Conservation (phyloP, 2,329 filamentous ascomycete species). For the Aureobasidium sp. region DNA sequence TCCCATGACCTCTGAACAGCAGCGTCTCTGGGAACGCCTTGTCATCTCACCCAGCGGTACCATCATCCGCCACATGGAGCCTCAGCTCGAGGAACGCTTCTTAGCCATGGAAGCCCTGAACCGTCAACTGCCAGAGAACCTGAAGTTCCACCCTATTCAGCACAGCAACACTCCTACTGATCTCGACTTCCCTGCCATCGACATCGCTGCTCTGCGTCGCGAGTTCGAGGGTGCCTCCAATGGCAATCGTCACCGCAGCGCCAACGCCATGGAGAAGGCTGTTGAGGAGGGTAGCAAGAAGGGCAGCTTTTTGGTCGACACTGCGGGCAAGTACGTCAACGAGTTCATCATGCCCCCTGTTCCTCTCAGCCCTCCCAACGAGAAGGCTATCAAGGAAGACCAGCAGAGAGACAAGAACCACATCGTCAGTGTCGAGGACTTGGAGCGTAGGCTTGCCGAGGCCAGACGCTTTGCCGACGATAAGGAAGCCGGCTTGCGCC, state of each 20-base stretch:
- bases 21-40: constrained; percentile 47
- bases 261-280: constrained; percentile 33
- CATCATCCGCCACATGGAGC: constrained; percentile 63
- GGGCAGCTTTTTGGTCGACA: constrained; percentile 32
- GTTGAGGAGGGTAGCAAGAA: constrained; percentile 33
- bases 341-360: constrained; percentile 31
- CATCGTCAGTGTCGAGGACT: constrained; percentile 23
- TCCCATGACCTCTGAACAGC: constrained; percentile 29
- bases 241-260: constrained; percentile 23
- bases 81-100: constrained; percentile 63
- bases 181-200: constrained; percentile 25
- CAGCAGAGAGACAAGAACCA: constrained; percentile 8
- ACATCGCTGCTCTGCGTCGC: constrained; percentile 26
- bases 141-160: constrained; percentile 14
- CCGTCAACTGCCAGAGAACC: constrained; percentile 31
- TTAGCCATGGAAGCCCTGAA: constrained; percentile 60
- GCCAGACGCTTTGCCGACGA: constrained; percentile 29
- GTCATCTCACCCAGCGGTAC: constrained; percentile 71
- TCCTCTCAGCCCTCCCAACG: neutral
- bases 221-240: constrained; percentile 26
- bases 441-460: constrained; percentile 27
- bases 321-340: constrained; percentile 32
- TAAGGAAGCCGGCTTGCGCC: constrained; percentile 28
- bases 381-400: constrained; percentile 13
- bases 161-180: constrained; percentile 18